Evolutionary conservation across 306 rosid genomes (phyloP), one percentile per base, ranked within the genome.

Genomic region (Quercus suber): DNA sequence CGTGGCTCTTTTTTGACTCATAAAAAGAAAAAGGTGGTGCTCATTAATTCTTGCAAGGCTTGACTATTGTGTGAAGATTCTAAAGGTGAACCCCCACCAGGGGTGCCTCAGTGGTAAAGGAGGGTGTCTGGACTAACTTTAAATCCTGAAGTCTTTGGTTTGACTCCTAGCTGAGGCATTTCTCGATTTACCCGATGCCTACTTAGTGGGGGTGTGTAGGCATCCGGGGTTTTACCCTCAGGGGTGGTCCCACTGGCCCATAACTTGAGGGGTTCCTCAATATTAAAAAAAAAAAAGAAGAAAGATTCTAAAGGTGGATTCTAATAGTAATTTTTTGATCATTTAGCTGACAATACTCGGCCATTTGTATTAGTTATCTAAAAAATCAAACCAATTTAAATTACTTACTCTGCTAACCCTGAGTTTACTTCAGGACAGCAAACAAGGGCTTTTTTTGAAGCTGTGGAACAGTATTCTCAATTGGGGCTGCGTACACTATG

Each of bases 391-490:
- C 74, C 70, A 51, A 19, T 60, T 17, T 55, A 20, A 69, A 73
- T 3, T 30, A 70, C 49, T 73, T 56, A 27, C 25, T 23, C 49
- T 75, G 76, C 20, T 81, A 51, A 58, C 74, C 37, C 51, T 43
- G 35, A 67, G 73, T 63, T 20, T 79, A 69, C 84, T 89, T 71
- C 96, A 96, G 99, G 97, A 83, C 96, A 91, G 84, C 99, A 96
- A 85, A 96, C 96, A 58, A 94, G 99, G 75, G 84, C 80, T 57
- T 80, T 89, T 85, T 33, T 87, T 81, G 99, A 96, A 91, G 97
- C 98, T 78, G 96, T 93, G 80, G 99, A 96, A 68, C 99, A 91
- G 74, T 96, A 90, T 88, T 81, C 98, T 74, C 98, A 96, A 82
- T 72, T 96, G 84, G 99, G 99, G 59, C 81, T 96, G 65, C 97